A percentile compares a stretch with the other conserved stretches of the same genome.
These are phyloP conservation scores for Cadophora gregata DNA, from an alignment of 2,329 filamentous ascomycete species.

Conservation along the genomic window DNA sequence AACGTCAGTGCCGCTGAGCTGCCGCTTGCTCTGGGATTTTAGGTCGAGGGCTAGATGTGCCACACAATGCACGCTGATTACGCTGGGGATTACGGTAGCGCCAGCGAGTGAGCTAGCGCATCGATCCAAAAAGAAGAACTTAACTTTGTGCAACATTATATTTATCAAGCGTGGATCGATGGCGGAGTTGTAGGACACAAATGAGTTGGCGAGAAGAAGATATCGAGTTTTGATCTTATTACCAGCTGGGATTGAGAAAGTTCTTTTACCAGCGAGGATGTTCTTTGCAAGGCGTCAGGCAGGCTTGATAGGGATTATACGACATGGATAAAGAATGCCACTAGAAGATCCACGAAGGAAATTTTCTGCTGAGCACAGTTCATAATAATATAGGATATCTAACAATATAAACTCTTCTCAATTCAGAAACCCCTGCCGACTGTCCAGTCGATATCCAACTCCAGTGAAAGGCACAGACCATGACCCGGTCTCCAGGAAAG, in stretches of 20 bases:
- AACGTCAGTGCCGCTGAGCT: background rate
- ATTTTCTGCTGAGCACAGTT: background rate
- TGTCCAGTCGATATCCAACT: background rate
- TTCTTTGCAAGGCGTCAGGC: too few relatives aligned
- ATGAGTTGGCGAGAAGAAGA: background rate
- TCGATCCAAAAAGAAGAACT: too few relatives aligned
- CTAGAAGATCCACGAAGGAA: background rate
- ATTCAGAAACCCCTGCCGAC: too few relatives aligned
- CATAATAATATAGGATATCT: background rate
- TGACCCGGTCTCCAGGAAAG: background rate
- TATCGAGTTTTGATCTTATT: background rate
- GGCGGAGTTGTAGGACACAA: too few relatives aligned
- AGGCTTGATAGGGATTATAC: background rate
- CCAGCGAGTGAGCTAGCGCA: background rate
- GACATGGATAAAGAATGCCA: background rate
- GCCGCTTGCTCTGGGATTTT: constrained; percentile 4
- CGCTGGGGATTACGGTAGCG: background rate
- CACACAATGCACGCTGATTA: background rate
- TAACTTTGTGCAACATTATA: background rate
- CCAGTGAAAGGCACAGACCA: background rate
- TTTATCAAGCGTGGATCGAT: background rate
- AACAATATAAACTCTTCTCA: background rate
- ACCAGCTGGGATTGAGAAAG: too few relatives aligned
- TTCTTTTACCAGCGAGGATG: too few relatives aligned
- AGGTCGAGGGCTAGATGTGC: background rate